Evolutionary conservation across 2,329 filamentous ascomycete genomes (phyloP).

Genomic region (Penicillium sp.): DNA sequence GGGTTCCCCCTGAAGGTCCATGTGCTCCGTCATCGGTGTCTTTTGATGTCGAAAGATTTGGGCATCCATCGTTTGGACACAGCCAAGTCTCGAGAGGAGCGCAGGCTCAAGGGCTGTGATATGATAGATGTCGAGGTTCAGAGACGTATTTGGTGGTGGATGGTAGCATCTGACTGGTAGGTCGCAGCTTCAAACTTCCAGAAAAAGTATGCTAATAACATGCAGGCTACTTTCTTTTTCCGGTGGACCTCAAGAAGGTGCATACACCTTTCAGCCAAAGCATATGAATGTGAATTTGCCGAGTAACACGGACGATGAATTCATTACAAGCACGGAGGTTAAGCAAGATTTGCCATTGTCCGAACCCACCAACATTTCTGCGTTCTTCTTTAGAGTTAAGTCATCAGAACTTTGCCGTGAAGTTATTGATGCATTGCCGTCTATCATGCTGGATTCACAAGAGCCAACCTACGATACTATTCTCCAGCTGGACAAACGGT

Average conservation of each 20-base stretch:
- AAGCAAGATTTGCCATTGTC: conserved; percentile 12
- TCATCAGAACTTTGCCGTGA: conserved; percentile 16
- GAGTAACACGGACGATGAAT: conserved; percentile 22
- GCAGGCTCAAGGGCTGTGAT: conserved; percentile 14
- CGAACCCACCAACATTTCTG: conserved; percentile 16
- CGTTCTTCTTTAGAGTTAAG: conserved; percentile 12
- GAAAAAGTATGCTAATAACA: not conserved
- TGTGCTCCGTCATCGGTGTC: conserved; percentile 15
- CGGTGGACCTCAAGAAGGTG: conserved; percentile 19
- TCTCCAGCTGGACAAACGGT: conserved; percentile 15
- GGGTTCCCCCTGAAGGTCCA: conserved; percentile 15
- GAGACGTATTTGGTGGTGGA: conserved; percentile 24
- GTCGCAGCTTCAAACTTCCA: no score
- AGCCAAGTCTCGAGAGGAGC: conserved; percentile 9
- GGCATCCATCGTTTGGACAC: conserved; percentile 18
- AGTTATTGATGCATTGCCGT: conserved; percentile 19
- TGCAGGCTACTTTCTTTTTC: conserved; percentile 21
- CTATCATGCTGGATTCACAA: conserved; percentile 15
- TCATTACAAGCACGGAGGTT: conserved; percentile 8
- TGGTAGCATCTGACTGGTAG: conserved; percentile 27
- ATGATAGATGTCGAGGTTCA: conserved; percentile 24
- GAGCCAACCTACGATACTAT: conserved; percentile 16
- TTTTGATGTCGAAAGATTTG: conserved; percentile 17
- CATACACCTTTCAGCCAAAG: conserved; percentile 21
- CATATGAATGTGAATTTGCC: conserved; percentile 24